Conservation (phyloP, 495 filamentous ascomycete species). For the Podospora pseudopauciseta region DNA sequence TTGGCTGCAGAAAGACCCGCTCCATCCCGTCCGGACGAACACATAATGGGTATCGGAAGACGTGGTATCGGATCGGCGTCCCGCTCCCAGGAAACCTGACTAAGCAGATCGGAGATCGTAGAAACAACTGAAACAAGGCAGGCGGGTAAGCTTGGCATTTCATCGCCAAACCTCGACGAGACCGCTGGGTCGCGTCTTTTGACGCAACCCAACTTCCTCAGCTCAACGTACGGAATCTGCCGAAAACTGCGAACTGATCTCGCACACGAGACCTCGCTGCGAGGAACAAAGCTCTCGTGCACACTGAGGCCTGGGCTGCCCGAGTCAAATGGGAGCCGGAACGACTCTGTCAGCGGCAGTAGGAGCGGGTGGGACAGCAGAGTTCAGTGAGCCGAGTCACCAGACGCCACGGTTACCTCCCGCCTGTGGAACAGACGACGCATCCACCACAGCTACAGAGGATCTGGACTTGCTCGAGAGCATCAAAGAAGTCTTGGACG, state of each 20-base stretch:
- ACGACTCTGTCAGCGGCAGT: neutral
- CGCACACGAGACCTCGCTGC: neutral
- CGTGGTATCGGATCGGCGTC: neutral
- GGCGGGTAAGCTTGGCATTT: neutral
- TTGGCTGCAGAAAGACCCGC: too few species aligned
- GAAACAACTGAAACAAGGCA: neutral
- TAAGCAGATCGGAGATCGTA: neutral
- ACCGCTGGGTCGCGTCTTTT: neutral
- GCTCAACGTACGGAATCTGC: neutral
- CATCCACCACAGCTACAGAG: neutral
- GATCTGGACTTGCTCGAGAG: conserved; percentile 13
- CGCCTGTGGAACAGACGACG: neutral
- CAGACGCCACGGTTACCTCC: neutral
- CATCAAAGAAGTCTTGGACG: conserved; percentile 57
- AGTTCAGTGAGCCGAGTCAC: neutral
- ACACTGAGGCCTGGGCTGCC: neutral
- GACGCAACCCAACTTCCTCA: neutral
- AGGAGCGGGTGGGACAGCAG: neutral
- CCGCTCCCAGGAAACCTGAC: neutral
- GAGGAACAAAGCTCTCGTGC: neutral
- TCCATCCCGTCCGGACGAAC: neutral
- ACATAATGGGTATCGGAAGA: neutral
- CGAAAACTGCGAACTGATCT: neutral
- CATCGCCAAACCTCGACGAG: neutral
- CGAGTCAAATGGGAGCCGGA: neutral